Percentiles rank a stretch among this genome's conserved stretches.
Conservation (phyloP, 768 basidiomycete species). For the Tremella fuciformis region DNA sequence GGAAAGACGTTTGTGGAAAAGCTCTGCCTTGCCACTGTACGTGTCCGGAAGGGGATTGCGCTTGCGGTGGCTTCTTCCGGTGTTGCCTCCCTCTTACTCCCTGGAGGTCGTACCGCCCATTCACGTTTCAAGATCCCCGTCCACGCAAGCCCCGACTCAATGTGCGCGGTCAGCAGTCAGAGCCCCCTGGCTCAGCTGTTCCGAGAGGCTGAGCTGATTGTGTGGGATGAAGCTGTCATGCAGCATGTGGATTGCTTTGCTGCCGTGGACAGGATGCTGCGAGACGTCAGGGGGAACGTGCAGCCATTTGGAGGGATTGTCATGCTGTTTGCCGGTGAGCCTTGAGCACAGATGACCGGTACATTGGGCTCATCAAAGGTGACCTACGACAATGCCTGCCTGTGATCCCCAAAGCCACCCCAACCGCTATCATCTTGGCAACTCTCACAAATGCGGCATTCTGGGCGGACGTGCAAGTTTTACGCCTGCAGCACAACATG, state of each 20-base stretch:
- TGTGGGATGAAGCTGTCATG: constrained; percentile 57
- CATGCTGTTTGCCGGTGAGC: constrained; percentile 3
- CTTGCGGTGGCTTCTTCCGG: constrained; percentile 60
- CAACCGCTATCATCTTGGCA: constrained; percentile 54
- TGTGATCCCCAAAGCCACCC: constrained; percentile 53
- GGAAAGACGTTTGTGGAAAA: constrained; percentile 58
- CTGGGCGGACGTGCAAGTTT: constrained; percentile 52
- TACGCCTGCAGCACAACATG: constrained; percentile 56
- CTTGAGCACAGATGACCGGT: not conserved
- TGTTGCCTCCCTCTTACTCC: constrained; percentile 56
- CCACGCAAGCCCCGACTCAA: constrained; percentile 42
- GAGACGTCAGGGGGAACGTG: constrained; percentile 26
- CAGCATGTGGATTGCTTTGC: constrained; percentile 54
- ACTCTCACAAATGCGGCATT: constrained; percentile 46
- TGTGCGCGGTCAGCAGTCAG: constrained; percentile 53
- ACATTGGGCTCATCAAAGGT: constrained; percentile 34
- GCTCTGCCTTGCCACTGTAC: constrained; percentile 48
- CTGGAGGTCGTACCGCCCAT: constrained; percentile 57
- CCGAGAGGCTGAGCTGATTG: constrained; percentile 48
- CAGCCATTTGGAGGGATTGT: constrained; percentile 31
- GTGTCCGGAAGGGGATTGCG: constrained; percentile 48
- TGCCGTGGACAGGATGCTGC: constrained; percentile 54
- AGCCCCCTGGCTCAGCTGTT: constrained; percentile 51
- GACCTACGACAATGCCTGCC: constrained; percentile 59
- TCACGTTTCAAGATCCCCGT: constrained; percentile 59